phyloP scores from a whole-genome alignment of 306 rosid genomes.

The Senna siamea region DNA sequence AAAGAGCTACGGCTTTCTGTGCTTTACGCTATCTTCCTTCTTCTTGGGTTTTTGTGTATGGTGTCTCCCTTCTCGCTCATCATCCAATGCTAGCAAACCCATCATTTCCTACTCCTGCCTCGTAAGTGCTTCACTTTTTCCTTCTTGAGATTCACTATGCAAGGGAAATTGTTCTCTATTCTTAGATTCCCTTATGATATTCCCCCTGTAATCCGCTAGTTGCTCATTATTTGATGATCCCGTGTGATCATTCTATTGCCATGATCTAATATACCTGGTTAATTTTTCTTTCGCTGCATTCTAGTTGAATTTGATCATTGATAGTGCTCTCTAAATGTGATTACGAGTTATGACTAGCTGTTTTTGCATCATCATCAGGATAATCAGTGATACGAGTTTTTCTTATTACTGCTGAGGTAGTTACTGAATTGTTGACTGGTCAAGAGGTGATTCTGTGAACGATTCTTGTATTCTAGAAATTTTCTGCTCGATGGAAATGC shows the following conservation, averaged over 20 bases:
- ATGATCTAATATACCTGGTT: slow-evolving; percentile 41
- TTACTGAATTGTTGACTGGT: slow-evolving; percentile 13
- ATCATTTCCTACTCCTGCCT: slow-evolving; percentile 18
- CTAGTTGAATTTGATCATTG: slow-evolving; percentile 23
- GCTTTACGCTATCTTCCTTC: slow-evolving; percentile 48
- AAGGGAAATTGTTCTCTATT: slow-evolving; percentile 17
- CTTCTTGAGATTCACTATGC: slow-evolving; percentile 25
- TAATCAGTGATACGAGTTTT: slow-evolving; percentile 20
- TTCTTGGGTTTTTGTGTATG: slow-evolving; percentile 16
- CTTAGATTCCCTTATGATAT: slow-evolving; percentile 25
- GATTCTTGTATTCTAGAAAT: slow-evolving; percentile 23
- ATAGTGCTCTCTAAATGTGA: slow-evolving; percentile 15
- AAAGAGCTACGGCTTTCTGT: slow-evolving; percentile 45
- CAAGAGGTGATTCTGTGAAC: slow-evolving; percentile 38
- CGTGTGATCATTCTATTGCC: too few species aligned
- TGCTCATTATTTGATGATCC: too few species aligned
- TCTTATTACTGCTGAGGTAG: slow-evolving; percentile 25
- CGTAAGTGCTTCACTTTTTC: slow-evolving; percentile 36
- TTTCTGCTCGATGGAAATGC: neutral
- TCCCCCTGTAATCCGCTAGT: neutral
- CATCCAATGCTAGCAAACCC: slow-evolving; percentile 32
- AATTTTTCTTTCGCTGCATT: slow-evolving; percentile 32
- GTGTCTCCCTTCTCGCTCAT: slow-evolving; percentile 16
- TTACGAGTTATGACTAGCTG: slow-evolving; percentile 2
- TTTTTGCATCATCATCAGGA: slow-evolving; percentile 40